Conservation (phyloP, 1,284 basidiomycete genomes). For the Sanghuangporus sanghuang region DNA sequence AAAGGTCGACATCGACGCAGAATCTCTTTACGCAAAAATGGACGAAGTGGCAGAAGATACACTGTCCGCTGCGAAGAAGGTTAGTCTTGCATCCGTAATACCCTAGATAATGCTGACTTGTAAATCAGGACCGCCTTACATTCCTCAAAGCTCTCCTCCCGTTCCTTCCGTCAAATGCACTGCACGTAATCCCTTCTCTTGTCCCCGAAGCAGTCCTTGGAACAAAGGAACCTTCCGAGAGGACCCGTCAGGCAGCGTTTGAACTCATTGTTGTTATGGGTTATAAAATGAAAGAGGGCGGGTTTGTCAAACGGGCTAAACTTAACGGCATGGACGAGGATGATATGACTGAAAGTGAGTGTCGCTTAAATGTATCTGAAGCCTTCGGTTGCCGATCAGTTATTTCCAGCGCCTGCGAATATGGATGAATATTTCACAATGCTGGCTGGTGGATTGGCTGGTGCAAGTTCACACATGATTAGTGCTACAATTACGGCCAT, state of each 20-base stretch:
- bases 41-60: constrained; percentile 64
- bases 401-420: constrained; percentile 59
- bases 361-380: neutral
- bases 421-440: constrained; percentile 96
- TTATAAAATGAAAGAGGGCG: constrained; percentile 86
- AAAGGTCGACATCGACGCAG: constrained; percentile 52
- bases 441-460: constrained; percentile 93
- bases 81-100: neutral
- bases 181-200: constrained; percentile 85
- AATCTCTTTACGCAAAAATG: constrained; percentile 57
- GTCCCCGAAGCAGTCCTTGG: constrained; percentile 96
- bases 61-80: constrained; percentile 85
- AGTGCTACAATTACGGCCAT: constrained; percentile 95
- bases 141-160: constrained; percentile 75
- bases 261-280: constrained; percentile 92
- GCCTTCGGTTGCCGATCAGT: neutral
- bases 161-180: constrained; percentile 60
- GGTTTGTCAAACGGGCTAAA: constrained; percentile 73
- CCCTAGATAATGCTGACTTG: constrained; percentile 1
- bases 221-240: constrained; percentile 96
- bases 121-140: constrained; percentile 73
- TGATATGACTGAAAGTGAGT: constrained; percentile 50
- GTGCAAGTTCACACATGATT: constrained; percentile 96
- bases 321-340: constrained; percentile 82
- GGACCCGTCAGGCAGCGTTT: constrained; percentile 86